A percentile compares a stretch with the other conserved stretches of the same genome.
Evolutionary conservation across 2,329 filamentous ascomycete genomes (phyloP).

Genomic region (Colletotrichum siamense): DNA sequence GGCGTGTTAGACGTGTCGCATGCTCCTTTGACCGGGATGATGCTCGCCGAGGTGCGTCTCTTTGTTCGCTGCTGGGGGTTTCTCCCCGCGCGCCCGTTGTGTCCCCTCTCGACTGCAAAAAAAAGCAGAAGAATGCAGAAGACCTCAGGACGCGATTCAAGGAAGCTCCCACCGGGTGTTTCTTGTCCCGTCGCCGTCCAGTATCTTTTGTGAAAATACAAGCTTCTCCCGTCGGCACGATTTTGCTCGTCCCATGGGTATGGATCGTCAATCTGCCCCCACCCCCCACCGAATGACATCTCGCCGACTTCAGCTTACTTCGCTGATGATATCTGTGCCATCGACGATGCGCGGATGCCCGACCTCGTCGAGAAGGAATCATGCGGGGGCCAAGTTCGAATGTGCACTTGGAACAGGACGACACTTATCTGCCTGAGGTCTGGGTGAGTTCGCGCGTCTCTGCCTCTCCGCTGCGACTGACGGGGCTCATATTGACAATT

Average conservation of each 20-base stretch:
- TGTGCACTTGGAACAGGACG: conserved; percentile 17
- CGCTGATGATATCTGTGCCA: not conserved
- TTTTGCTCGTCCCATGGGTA: not conserved
- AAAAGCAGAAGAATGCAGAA: accelerated
- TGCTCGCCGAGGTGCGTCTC: not conserved
- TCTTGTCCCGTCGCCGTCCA: not conserved
- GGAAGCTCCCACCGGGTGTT: not conserved
- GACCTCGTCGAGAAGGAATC: not conserved
- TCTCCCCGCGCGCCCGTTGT: not conserved
- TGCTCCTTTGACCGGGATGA: not conserved
- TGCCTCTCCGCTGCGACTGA: too few relatives aligned
- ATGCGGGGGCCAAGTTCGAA: conserved; percentile 11
- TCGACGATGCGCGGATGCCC: conserved; percentile 7
- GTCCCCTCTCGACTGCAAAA: not conserved
- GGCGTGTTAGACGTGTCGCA: not conserved
- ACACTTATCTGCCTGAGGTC: conserved; percentile 23
- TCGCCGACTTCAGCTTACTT: not conserved
- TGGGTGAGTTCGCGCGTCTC: conserved; percentile 17
- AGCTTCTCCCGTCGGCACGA: not conserved
- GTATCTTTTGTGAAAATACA: not conserved
- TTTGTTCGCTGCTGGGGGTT: not conserved
- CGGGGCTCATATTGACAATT: too few relatives aligned
- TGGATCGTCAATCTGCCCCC: not conserved
- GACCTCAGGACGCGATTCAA: not conserved
- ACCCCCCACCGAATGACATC: not conserved